phyloP scores from a whole-genome alignment of 257 asterid species.

The Perilla frutescens region DNA sequence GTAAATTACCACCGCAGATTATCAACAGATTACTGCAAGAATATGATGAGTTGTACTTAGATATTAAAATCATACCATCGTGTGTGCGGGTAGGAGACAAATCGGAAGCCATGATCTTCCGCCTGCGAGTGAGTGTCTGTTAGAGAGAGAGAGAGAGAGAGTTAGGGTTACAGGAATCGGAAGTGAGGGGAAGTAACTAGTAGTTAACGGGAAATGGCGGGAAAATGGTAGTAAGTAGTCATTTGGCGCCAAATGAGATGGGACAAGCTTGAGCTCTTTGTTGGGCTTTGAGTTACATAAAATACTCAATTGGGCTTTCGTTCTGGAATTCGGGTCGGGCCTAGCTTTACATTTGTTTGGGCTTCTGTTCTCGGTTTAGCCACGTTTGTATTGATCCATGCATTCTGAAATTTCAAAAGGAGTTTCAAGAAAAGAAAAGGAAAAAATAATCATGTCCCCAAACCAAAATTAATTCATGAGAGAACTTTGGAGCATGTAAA shows the following conservation, averaged over 20 bases:
- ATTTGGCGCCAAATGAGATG: conserved; percentile 39
- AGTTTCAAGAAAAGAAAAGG: no score
- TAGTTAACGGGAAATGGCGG: conserved; percentile 37
- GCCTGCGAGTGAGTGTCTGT: background rate
- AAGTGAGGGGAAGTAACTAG: background rate
- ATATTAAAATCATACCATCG: conserved; percentile 49
- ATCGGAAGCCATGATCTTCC: conserved; percentile 72
- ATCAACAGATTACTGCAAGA: background rate
- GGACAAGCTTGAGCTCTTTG: conserved; percentile 15
- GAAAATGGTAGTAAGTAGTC: conserved; percentile 13
- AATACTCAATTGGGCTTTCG: background rate
- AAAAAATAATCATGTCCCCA: no score
- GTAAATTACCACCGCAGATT: background rate
- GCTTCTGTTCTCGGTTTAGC: no score
- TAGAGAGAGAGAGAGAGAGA: conserved; percentile 11
- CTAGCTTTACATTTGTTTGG: background rate
- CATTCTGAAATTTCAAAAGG: no score
- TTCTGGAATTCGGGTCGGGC: no score
- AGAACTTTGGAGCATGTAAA: no score
- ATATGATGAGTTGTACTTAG: background rate
- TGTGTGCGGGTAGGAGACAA: conserved; percentile 61
- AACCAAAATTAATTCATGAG: no score
- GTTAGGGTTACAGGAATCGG: conserved; percentile 21
- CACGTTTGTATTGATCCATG: no score
- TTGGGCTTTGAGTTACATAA: conserved; percentile 27